Evolutionary conservation across 495 filamentous ascomycete genomes (phyloP).

Genomic region (Neurospora pannonica): DNA sequence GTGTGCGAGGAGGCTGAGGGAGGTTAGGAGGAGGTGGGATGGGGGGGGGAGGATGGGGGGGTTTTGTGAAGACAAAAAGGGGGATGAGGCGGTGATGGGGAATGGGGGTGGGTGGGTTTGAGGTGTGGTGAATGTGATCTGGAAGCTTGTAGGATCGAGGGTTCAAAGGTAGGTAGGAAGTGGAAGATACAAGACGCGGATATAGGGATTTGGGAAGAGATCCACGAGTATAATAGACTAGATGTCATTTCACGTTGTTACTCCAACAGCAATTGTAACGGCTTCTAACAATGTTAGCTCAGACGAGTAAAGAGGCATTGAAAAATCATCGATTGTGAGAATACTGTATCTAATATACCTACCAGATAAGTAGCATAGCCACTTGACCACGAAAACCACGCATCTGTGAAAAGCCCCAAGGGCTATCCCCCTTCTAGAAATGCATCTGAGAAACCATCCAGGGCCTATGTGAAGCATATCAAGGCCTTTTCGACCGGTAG

Average conservation of each 20-base stretch:
- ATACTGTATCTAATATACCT: no score
- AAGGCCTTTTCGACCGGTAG: neutral
- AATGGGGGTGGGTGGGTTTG: neutral
- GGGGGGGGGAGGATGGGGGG: conserved; percentile 31
- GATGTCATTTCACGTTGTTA: neutral
- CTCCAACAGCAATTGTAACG: no score
- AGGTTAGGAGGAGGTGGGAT: conserved; percentile 38
- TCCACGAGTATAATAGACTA: no score
- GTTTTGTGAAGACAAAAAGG: conserved; percentile 21
- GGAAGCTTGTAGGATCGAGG: no score
- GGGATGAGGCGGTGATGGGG: neutral
- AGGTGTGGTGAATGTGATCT: neutral
- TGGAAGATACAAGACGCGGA: neutral
- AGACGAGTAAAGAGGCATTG: no score
- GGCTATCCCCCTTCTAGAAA: neutral
- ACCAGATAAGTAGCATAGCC: no score
- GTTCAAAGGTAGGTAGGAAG: neutral
- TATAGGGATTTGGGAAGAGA: neutral
- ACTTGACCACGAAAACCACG: neutral
- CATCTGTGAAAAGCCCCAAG: neutral
- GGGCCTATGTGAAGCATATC: neutral
- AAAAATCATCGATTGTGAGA: no score
- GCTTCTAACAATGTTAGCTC: no score
- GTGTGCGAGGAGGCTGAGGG: conserved; percentile 22
- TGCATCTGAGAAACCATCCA: neutral